Evolutionary conservation across 108 stramenopile species (phyloP), one percentile per base, ranked within the genome.

Genomic region (Stephanodiscus triporus): DNA sequence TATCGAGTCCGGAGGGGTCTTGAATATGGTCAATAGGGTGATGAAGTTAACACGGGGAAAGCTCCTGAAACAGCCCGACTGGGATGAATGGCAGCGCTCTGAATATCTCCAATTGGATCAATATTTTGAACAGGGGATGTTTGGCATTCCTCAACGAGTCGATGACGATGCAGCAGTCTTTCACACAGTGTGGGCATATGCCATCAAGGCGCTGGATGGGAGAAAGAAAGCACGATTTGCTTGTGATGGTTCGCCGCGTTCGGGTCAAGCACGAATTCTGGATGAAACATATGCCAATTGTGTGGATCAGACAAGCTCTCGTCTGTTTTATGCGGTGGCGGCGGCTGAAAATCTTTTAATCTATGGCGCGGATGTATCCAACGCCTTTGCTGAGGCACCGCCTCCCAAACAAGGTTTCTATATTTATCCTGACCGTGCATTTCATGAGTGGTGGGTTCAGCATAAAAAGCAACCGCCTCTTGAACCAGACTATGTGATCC

Each of bases 321-420:
- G 61, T 4, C 5, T 66, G 17, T 66, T 66, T 9, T 49, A 66
- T 26, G 65, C 65, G 2, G 4, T 66, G 0, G 45, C 65, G n/a
- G 65, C 65, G 13, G 53, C 36, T 2, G 53, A 68, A 6, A 54
- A 54, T 6, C 14, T 68, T 5, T 4, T 55, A 0, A 9, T 54
- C 1, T 68, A 53, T 54, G 53, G 51, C 8, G 22, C 32, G 14
- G 66, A 67, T 20, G 66, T 68, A 5, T 50, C 48, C 1, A 66
- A 68, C 16, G 67, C 53, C 0, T 68, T 68, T 11, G 67, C 50
- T 4, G 64, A 66, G 4, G 64, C 64, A 5, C 64, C 64, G 2
- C 64, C 64, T 9, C 43, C 43, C 20, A 43, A 23, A 27, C 64
- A 66, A 26, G 45, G 45, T 8, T 66, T 66, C 43, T 66, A 47